Percentiles rank a stretch among this genome's conserved stretches.
These are phyloP conservation scores for Nitzschia sp. DNA, from an alignment of 108 stramenopile genomes.

Conservation along the genomic window DNA sequence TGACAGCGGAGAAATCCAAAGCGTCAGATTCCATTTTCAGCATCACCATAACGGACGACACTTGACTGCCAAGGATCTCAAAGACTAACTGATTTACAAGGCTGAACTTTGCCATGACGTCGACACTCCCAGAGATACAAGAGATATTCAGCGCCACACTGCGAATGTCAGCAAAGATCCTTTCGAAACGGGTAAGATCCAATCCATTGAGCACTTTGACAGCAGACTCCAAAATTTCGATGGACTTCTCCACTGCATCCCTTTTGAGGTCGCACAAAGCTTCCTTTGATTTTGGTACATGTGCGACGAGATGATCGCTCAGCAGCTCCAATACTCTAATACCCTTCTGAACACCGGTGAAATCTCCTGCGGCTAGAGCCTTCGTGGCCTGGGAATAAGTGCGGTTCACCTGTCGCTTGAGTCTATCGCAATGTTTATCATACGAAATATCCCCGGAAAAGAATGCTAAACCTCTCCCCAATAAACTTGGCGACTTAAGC, in stretches of 20 bases:
- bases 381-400: conserved; percentile 16
- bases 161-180: conserved; percentile 45
- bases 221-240: neutral
- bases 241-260: neutral
- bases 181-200: conserved; percentile 32
- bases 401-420: conserved; percentile 8
- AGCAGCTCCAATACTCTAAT: conserved; percentile 34
- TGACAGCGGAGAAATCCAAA: conserved; percentile 37
- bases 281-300: conserved; percentile 22
- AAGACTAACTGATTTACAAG: conserved; percentile 47
- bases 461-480: neutral
- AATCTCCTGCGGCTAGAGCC: conserved; percentile 38
- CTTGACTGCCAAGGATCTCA: conserved; percentile 33
- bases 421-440: conserved; percentile 5
- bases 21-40: conserved; percentile 16
- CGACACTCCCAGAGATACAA: conserved; percentile 17
- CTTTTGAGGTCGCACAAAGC: neutral
- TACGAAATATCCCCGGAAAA: conserved; percentile 21
- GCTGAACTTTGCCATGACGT: conserved; percentile 27
- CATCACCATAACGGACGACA: conserved; percentile 1
- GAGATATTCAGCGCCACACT: conserved; percentile 33
- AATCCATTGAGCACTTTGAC: neutral
- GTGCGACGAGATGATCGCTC: conserved; percentile 22
- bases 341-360: conserved; percentile 31
- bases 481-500: neutral